phyloP scores from a whole-genome alignment of 768 basidiomycete genomes.

The Lactarius hatsudake region DNA sequence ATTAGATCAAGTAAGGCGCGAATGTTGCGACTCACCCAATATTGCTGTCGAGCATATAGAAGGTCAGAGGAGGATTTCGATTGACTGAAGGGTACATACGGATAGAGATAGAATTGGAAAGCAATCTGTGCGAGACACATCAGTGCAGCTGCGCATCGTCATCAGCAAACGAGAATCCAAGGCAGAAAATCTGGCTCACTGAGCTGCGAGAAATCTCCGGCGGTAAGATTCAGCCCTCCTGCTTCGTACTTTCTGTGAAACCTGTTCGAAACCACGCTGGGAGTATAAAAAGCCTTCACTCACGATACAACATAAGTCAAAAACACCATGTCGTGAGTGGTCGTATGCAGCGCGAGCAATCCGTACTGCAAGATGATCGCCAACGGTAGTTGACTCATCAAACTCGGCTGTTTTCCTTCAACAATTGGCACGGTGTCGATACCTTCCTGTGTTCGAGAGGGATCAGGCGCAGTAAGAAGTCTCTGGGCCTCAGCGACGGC shows the following conservation, averaged over 20 bases:
- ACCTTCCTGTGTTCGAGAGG: conserved; percentile 39
- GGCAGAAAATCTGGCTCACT: conserved; percentile 46
- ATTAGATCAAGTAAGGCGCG: neutral
- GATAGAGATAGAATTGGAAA: conserved; percentile 89
- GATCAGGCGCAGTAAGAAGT: conserved; percentile 39
- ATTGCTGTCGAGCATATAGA: conserved; percentile 31
- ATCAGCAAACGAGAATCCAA: conserved; percentile 16
- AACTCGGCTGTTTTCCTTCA: conserved; percentile 57
- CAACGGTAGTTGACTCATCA: conserved; percentile 74
- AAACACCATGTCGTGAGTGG: conserved; percentile 89
- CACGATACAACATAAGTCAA: conserved; percentile 89
- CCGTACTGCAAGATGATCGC: conserved; percentile 90
- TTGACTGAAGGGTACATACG: conserved; percentile 50
- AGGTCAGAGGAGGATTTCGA: conserved; percentile 3
- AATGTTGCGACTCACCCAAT: conserved; percentile 34
- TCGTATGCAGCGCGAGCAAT: conserved; percentile 81
- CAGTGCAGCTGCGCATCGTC: conserved; percentile 61
- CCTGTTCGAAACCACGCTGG: conserved; percentile 9
- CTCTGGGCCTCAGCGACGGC: conserved; percentile 74
- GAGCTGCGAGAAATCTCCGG: conserved; percentile 89
- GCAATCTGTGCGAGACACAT: conserved; percentile 95
- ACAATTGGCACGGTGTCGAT: conserved; percentile 40
- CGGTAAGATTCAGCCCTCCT: conserved; percentile 89
- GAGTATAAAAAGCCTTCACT: conserved; percentile 34
- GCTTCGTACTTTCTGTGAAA: conserved; percentile 63